phyloP scores from a whole-genome alignment of 2,329 filamentous ascomycete species.

The Arthroderma uncinatum region DNA sequence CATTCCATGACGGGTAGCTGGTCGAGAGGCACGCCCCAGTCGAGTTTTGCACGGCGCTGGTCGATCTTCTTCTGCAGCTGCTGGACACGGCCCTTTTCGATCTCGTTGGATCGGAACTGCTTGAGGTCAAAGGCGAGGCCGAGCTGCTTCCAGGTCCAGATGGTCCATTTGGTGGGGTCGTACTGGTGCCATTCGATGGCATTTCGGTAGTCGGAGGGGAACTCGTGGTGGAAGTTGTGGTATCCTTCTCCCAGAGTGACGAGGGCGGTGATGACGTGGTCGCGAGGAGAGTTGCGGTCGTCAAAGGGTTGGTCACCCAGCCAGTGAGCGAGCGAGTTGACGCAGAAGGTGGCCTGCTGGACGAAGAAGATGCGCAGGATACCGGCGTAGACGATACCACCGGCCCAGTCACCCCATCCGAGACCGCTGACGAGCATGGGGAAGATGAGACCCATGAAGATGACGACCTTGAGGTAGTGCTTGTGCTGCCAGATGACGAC shows the following conservation, averaged over 20 bases:
- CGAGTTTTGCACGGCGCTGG: constrained; percentile 67
- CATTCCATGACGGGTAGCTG: constrained; percentile 76
- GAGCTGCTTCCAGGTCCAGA: constrained; percentile 73
- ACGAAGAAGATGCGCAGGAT: constrained; percentile 82
- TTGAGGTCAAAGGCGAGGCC: constrained; percentile 79
- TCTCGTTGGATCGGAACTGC: constrained; percentile 84
- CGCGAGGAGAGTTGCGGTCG: constrained; percentile 81
- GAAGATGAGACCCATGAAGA: constrained; percentile 65
- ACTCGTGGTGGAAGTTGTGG: constrained; percentile 94
- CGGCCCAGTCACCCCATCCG: constrained; percentile 68
- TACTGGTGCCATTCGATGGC: constrained; percentile 87
- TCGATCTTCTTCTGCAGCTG: constrained; percentile 89
- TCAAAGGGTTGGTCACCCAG: constrained; percentile 87
- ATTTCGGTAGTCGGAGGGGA: constrained; percentile 86
- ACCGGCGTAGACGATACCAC: constrained; percentile 74
- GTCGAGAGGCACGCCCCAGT: constrained; percentile 79
- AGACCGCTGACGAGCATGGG: constrained; percentile 66
- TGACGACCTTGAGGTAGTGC: constrained; percentile 69
- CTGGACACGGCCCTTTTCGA: constrained; percentile 82
- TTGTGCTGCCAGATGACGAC: constrained; percentile 81
- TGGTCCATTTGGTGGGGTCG: constrained; percentile 83
- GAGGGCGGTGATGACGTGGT: constrained; percentile 75
- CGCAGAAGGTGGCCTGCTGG: constrained; percentile 85
- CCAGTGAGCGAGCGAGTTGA: constrained; percentile 86
- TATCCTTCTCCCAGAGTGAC: constrained; percentile 81